Percentiles rank a stretch among this genome's conserved stretches.
These are phyloP conservation scores for Hyaloperonospora arabidopsidis DNA, from an alignment of 352 stramenopile species.

Conservation along the genomic window DNA sequence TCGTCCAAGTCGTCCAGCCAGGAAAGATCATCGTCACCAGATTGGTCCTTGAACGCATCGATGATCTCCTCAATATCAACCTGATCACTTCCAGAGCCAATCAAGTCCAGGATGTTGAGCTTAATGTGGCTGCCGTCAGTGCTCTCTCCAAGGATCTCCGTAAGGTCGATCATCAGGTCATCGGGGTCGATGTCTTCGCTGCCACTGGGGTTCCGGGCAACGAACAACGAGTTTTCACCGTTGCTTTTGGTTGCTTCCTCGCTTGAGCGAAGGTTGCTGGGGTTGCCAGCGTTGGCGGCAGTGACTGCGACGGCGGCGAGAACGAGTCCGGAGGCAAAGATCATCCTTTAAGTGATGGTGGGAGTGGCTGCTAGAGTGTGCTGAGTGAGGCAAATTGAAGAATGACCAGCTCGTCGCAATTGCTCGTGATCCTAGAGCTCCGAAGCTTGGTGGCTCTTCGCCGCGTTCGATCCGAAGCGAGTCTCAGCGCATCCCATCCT, in stretches of 20 bases:
- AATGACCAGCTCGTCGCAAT: not conserved
- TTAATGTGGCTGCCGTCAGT: not conserved
- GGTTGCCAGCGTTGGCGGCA: not conserved
- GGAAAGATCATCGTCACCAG: not conserved
- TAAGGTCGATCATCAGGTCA: not conserved
- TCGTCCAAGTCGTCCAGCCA: not conserved
- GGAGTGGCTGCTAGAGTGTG: not conserved
- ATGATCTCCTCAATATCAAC: not conserved
- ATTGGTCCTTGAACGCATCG: not conserved
- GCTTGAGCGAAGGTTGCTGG: not conserved
- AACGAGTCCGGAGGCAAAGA: not conserved
- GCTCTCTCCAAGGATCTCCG: not conserved
- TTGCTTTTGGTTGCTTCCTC: too few species aligned
- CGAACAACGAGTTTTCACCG: not conserved
- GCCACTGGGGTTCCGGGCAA: not conserved
- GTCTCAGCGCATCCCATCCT: conserved; percentile 25
- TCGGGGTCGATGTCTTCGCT: not conserved
- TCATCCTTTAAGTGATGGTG: not conserved
- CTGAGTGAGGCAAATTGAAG: not conserved
- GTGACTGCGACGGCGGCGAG: not conserved
- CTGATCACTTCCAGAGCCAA: not conserved
- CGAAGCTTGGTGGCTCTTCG: too few species aligned
- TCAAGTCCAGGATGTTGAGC: not conserved
- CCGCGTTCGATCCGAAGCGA: conserved; percentile 8
- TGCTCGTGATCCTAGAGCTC: too few species aligned